Conservation (phyloP, 164 flowering plant genomes). For the Houttuynia cordata region DNA sequence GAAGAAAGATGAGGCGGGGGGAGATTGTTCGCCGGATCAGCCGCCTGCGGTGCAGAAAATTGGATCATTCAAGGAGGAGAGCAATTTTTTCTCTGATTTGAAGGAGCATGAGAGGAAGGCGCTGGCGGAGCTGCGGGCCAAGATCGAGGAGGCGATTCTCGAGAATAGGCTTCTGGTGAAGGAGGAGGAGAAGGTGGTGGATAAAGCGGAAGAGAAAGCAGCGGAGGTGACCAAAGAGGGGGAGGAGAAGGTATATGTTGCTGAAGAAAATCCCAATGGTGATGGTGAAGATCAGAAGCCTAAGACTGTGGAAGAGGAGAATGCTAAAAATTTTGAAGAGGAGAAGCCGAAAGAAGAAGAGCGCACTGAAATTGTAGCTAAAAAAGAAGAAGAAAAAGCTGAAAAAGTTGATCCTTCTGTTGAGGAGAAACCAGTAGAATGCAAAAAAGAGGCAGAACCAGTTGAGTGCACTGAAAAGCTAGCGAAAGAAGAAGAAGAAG, state of each 20-base stretch:
- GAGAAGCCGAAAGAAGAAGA: neutral
- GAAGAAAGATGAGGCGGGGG: slow-evolving; percentile 3
- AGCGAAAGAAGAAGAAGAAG: neutral
- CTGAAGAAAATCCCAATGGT: slow-evolving; percentile 2
- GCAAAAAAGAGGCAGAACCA: neutral
- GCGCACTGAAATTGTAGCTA: neutral
- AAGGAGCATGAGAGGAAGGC: slow-evolving; percentile 64
- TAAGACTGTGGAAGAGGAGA: slow-evolving; percentile 7
- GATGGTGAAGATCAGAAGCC: slow-evolving; percentile 7
- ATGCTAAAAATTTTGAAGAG: neutral
- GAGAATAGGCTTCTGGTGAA: slow-evolving; percentile 30
- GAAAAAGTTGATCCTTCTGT: neutral
- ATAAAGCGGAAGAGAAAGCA: neutral
- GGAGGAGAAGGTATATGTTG: neutral
- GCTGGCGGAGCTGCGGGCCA: slow-evolving; percentile 38
- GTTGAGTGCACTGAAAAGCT: too few species aligned
- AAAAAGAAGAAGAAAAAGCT: neutral
- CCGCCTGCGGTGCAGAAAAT: slow-evolving; percentile 28
- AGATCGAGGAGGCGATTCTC: slow-evolving; percentile 58
- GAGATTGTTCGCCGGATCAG: slow-evolving; percentile 1
- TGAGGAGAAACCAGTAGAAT: neutral
- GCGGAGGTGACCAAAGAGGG: neutral
- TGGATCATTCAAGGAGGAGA: slow-evolving; percentile 56
- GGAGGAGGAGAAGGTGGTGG: slow-evolving; percentile 1
- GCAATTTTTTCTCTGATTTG: slow-evolving; percentile 45